These are phyloP conservation scores for Kodamaea laetipori DNA, from an alignment of 805 yeast genomes.

Conservation along the genomic window DNA sequence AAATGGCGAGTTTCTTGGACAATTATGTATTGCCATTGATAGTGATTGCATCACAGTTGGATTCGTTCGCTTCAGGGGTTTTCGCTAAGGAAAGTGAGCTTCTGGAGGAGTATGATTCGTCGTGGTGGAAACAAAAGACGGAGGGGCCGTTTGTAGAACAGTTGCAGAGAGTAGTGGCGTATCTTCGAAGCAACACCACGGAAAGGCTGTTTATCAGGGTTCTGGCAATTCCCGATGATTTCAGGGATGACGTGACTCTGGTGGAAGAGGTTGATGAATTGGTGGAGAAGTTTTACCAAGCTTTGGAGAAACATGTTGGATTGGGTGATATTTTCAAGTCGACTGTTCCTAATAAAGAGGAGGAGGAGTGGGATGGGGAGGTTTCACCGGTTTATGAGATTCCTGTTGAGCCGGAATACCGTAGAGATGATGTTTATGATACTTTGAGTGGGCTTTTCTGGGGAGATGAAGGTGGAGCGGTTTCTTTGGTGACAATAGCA, in stretches of 20 bases:
- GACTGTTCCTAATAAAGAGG: slow-evolving; percentile 10
- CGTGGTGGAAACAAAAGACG: slow-evolving; percentile 10
- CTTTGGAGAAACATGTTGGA: slow-evolving; percentile 8
- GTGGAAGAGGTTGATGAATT: slow-evolving; percentile 24
- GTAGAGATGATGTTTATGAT: slow-evolving; percentile 30
- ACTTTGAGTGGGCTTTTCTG: slow-evolving; percentile 41
- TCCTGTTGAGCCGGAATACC: slow-evolving; percentile 37
- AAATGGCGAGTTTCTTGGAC: slow-evolving; percentile 19
- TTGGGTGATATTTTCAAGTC: slow-evolving; percentile 4
- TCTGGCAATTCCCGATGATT: slow-evolving; percentile 9
- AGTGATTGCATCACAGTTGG: slow-evolving; percentile 28
- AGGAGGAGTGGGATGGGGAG: slow-evolving; percentile 15
- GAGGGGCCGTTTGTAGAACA: slow-evolving; percentile 15
- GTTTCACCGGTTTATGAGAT: slow-evolving; percentile 21
- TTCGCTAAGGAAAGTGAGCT: slow-evolving; percentile 10
- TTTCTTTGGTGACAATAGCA: slow-evolving; percentile 30
- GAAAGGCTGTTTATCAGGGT: slow-evolving; percentile 26
- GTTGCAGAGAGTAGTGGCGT: slow-evolving; percentile 29
- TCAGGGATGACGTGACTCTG: slow-evolving; percentile 14
- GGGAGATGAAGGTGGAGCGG: slow-evolving; percentile 35
- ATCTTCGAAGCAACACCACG: slow-evolving; percentile 17
- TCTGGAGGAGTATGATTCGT: slow-evolving; percentile 1
- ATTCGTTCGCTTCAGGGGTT: slow-evolving; percentile 21
- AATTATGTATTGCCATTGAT: slow-evolving; percentile 34
- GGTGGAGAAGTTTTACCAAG: slow-evolving; percentile 16